Percentiles rank a stretch among this genome's conserved stretches.
Conservation (phyloP, 2,329 filamentous ascomycete species). For the Aaosphaeria arxii region DNA sequence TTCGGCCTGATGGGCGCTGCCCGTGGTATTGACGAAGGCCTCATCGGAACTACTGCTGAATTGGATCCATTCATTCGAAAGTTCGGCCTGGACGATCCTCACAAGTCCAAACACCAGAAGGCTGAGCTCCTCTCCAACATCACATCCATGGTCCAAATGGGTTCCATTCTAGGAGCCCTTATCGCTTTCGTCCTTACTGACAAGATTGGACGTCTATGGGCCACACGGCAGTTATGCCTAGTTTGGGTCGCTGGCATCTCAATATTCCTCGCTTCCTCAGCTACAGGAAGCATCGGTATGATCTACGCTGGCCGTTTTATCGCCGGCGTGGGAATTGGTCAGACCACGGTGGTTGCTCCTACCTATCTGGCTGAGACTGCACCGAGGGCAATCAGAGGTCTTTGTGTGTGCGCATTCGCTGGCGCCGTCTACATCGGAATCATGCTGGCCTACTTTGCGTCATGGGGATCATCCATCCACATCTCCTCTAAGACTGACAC, state of each 20-base stretch:
- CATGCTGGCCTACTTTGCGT: conserved; percentile 75
- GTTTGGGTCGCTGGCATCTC: conserved; percentile 41
- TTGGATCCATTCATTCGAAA: conserved; percentile 33
- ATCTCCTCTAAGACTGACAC: conserved; percentile 44
- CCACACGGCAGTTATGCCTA: conserved; percentile 40
- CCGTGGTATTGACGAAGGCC: conserved; percentile 75
- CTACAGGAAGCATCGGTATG: conserved; percentile 39
- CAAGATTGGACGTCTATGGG: conserved; percentile 42
- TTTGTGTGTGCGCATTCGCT: conserved; percentile 70
- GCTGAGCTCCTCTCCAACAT: conserved; percentile 58
- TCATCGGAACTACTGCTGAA: conserved; percentile 65
- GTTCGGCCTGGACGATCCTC: conserved; percentile 34
- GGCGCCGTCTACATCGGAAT: conserved; percentile 73
- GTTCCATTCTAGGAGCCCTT: conserved; percentile 68
- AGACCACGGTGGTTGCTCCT: conserved; percentile 66
- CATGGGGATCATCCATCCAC: conserved; percentile 52
- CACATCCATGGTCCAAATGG: conserved; percentile 78
- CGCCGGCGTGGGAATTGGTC: conserved; percentile 63
- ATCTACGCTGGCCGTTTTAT: conserved; percentile 67
- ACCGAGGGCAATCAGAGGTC: conserved; percentile 65
- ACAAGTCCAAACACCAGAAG: conserved; percentile 24
- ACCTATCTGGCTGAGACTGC: conserved; percentile 73
- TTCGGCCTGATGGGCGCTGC: conserved; percentile 76
- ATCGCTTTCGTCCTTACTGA: conserved; percentile 54
- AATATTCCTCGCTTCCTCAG: conserved; percentile 38